Evolutionary conservation across 768 basidiomycete species (phyloP).

Genomic region (Crepidotus variabilis): DNA sequence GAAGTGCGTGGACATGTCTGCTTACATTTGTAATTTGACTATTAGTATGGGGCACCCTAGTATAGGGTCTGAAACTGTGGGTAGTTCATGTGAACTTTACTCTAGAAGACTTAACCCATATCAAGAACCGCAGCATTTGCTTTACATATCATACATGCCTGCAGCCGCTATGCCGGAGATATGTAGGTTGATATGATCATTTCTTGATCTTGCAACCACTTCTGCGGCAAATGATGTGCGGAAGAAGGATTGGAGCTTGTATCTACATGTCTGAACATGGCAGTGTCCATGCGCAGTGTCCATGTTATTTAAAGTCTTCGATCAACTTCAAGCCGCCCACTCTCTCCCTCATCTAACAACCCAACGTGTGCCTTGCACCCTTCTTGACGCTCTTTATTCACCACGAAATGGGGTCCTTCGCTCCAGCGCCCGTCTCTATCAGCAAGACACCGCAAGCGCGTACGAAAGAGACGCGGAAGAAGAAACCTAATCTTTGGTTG

Average conservation of each 20-base stretch:
- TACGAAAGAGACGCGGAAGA: slow-evolving; percentile 2
- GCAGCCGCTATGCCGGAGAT: too few species aligned
- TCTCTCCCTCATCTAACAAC: background rate
- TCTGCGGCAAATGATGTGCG: background rate
- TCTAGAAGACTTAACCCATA: too few species aligned
- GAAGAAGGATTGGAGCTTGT: too few species aligned
- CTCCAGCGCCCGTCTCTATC: background rate
- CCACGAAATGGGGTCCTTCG: background rate
- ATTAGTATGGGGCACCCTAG: too few species aligned
- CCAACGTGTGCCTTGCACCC: background rate
- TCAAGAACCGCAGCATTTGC: too few species aligned
- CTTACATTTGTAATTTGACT: background rate
- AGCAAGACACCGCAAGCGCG: background rate
- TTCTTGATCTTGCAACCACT: background rate
- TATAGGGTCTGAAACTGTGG: too few species aligned
- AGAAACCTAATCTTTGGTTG: slow-evolving; percentile 10
- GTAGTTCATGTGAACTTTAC: too few species aligned
- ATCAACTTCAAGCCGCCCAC: background rate
- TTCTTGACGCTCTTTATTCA: background rate
- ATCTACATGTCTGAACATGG: background rate
- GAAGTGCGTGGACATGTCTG: background rate
- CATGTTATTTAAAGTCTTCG: background rate
- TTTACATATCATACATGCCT: too few species aligned
- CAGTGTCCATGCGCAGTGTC: background rate
- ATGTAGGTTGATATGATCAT: background rate